A percentile compares a stretch with the other conserved stretches of the same genome.
Conservation (phyloP, 1,284 basidiomycete genomes). For the Leccinum pachyderme region DNA sequence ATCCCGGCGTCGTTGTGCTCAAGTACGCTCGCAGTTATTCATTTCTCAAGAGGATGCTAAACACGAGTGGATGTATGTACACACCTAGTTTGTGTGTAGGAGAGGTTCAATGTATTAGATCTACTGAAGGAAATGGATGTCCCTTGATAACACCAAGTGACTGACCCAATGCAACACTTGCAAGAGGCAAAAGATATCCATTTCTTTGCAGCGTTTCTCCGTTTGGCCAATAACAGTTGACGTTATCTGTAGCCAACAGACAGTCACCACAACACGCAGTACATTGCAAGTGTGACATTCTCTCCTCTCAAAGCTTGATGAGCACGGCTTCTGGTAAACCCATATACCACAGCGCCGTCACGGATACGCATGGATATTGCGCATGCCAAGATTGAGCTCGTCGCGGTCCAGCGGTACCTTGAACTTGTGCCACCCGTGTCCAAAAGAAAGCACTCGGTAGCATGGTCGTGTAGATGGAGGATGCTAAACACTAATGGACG, state of each 20-base stretch:
- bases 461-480: background rate
- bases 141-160: no score
- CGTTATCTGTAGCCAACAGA: background rate
- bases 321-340: background rate
- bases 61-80: no score
- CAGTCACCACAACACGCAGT: background rate
- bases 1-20: background rate
- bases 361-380: background rate
- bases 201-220: background rate
- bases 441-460: background rate
- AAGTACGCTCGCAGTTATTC: background rate
- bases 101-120: no score
- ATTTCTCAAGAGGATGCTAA: background rate
- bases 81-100: no score
- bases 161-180: no score
- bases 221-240: background rate
- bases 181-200: no score
- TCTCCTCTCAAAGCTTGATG: background rate
- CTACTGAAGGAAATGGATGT: no score
- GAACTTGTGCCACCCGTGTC: background rate
- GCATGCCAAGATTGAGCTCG: background rate
- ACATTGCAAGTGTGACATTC: background rate
- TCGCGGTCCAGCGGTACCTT: background rate
- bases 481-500: background rate
- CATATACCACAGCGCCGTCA: background rate